These are phyloP conservation scores for Paulownia fortunei DNA, from an alignment of 257 asterid genomes.

Conservation along the genomic window DNA sequence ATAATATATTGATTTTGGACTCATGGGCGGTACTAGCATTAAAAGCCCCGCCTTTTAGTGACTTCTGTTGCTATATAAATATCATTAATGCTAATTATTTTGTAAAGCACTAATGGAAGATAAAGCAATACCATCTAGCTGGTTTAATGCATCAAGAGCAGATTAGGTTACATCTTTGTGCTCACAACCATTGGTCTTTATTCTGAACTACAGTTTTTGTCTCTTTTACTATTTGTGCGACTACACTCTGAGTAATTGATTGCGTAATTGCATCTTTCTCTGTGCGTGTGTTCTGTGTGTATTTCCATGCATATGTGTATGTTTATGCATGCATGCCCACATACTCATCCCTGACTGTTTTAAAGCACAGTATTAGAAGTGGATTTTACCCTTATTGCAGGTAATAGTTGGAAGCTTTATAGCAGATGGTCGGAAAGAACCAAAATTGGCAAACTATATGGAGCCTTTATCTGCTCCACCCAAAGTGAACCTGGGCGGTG, in stretches of 20 bases:
- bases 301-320: background rate
- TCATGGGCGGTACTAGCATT: background rate
- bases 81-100: background rate
- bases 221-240: background rate
- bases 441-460: slow-evolving; percentile 37
- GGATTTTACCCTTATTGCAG: slow-evolving; percentile 33
- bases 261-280: background rate
- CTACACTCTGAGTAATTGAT: background rate
- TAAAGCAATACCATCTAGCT: background rate
- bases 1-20: background rate
- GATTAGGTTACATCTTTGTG: background rate
- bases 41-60: background rate
- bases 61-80: background rate
- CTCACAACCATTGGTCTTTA: background rate
- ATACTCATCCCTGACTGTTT: background rate
- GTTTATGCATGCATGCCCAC: background rate
- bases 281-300: background rate
- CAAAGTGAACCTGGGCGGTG: slow-evolving; percentile 41
- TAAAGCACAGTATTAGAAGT: background rate
- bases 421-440: slow-evolving; percentile 46
- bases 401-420: slow-evolving; percentile 60
- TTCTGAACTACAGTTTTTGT: too few species aligned
- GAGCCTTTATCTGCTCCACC: slow-evolving; percentile 46
- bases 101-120: background rate
- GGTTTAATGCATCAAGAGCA: background rate